Conservation (phyloP, 2,329 filamentous ascomycete species). For the Rosellinia necatrix region DNA sequence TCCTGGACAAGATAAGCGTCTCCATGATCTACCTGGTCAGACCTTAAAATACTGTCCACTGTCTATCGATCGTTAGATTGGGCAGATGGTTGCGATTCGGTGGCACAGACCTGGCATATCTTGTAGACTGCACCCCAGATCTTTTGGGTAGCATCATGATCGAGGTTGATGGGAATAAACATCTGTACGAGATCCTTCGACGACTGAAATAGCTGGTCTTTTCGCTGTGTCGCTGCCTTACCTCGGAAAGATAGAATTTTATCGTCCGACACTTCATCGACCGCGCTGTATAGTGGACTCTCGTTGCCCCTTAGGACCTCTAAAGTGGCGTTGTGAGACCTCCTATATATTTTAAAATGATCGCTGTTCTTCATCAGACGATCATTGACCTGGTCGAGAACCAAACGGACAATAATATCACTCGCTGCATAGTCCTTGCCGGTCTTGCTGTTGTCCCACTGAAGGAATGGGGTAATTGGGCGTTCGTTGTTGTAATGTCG, state of each 20-base stretch:
- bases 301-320: background rate
- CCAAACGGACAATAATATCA: slow-evolving; percentile 1
- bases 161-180: slow-evolving; percentile 21
- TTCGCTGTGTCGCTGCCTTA: background rate
- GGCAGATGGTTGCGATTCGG: background rate
- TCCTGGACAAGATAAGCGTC: slow-evolving; percentile 1
- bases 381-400: slow-evolving; percentile 13
- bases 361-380: background rate
- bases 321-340: background rate
- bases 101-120: slow-evolving; percentile 9
- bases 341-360: background rate
- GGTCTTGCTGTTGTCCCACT: background rate
- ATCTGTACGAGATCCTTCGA: background rate
- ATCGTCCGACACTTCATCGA: background rate
- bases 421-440: background rate
- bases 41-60: background rate
- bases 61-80: background rate
- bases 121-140: slow-evolving; percentile 7
- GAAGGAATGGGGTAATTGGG: slow-evolving; percentile 7
- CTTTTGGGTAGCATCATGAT: slow-evolving; percentile 4
- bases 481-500: background rate
- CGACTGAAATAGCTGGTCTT: background rate
- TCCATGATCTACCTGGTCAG: background rate
- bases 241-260: slow-evolving; percentile 1
- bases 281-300: background rate